These are phyloP conservation scores for Aspergillus costaricaensis DNA, from an alignment of 2,329 filamentous ascomycete genomes.

Conservation along the genomic window DNA sequence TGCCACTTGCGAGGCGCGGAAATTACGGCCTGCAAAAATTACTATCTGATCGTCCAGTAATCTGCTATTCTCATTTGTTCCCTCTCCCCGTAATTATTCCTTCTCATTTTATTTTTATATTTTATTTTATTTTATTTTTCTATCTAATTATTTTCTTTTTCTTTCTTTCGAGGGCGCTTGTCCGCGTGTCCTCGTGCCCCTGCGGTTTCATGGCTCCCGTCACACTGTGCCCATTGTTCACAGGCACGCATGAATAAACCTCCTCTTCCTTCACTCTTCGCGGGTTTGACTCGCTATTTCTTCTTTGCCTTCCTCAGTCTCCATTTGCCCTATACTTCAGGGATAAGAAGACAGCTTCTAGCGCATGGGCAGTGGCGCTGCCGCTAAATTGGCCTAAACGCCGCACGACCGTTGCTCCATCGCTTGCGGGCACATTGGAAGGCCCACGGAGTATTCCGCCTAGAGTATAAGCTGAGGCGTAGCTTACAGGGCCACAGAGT, in stretches of 20 bases:
- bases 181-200: not conserved
- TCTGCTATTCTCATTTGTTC: not conserved
- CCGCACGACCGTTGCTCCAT: not conserved
- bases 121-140: not conserved
- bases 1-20: slow-evolving; percentile 8
- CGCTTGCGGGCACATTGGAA: not conserved
- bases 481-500: not conserved
- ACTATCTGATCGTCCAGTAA: slow-evolving; percentile 17
- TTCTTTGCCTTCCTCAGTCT: not conserved
- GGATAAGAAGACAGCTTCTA: not conserved
- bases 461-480: not conserved
- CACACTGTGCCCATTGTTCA: not conserved
- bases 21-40: slow-evolving; percentile 11
- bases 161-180: too few relatives aligned
- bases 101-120: not conserved
- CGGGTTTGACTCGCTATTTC: too few relatives aligned
- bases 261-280: not conserved
- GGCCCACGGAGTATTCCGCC: not conserved
- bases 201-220: not conserved
- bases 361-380: not conserved
- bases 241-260: not conserved
- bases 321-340: not conserved
- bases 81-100: not conserved
- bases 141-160: too few relatives aligned
- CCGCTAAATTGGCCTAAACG: not conserved